Percentiles rank a stretch among this genome's conserved stretches.
Evolutionary conservation across 768 basidiomycete genomes (phyloP).

Genomic region (Gloeophyllum trabeum): DNA sequence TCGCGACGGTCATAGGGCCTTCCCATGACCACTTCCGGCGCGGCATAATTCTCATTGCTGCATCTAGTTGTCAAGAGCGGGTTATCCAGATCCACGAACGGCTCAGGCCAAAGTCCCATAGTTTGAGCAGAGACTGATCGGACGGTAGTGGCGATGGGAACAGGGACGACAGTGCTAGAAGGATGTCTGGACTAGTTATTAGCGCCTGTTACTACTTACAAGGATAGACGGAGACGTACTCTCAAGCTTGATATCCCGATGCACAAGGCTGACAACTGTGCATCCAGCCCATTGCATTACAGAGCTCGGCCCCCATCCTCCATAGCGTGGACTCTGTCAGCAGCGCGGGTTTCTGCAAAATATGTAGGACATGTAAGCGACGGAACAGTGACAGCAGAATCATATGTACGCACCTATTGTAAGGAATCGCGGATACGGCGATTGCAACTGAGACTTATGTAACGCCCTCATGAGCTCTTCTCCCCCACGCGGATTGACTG

Average conservation of each 20-base stretch:
- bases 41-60: constrained; percentile 83
- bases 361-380: too few relatives aligned
- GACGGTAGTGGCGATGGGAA: constrained; percentile 21
- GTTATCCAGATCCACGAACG: constrained; percentile 58
- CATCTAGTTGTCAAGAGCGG: constrained; percentile 70
- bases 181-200: constrained; percentile 42
- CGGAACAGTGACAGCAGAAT: too few relatives aligned
- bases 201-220: not conserved
- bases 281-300: constrained; percentile 77
- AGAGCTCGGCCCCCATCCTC: constrained; percentile 68
- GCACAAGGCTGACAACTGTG: constrained; percentile 76
- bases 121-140: constrained; percentile 59
- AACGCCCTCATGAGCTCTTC: too few relatives aligned
- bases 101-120: constrained; percentile 85
- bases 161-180: constrained; percentile 48
- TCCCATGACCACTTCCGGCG: constrained; percentile 60
- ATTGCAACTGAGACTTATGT: too few relatives aligned
- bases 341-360: constrained; percentile 15
- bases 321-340: constrained; percentile 38
- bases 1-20: constrained; percentile 69
- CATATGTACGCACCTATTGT: too few relatives aligned
- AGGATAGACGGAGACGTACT: constrained; percentile 27
- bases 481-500: too few relatives aligned
- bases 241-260: constrained; percentile 86
- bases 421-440: too few relatives aligned